Conservation (phyloP, 257 asterid genomes). For the Linaria vulgaris region DNA sequence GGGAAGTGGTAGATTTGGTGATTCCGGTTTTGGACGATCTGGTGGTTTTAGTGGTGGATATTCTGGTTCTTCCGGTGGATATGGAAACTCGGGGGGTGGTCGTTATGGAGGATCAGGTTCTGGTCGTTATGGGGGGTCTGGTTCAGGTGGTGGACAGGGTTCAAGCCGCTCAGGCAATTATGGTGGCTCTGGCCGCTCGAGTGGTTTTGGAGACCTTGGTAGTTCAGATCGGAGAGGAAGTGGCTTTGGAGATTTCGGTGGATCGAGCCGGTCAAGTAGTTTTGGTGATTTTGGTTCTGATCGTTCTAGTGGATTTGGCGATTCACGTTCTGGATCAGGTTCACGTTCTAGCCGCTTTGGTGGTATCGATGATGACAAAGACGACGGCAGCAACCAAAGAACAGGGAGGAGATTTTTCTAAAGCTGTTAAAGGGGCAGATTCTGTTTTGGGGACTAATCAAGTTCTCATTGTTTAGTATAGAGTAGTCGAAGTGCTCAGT, state of each 20-base stretch:
- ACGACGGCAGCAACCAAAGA: conserved; percentile 24
- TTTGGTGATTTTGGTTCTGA: conserved; percentile 56
- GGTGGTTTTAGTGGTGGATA: conserved; percentile 49
- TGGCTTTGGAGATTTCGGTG: conserved; percentile 44
- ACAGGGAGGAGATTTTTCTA: conserved; percentile 25
- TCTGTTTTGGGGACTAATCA: background rate
- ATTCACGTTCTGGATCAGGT: conserved; percentile 28
- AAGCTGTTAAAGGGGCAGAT: conserved; percentile 28
- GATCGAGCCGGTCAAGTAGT: conserved; percentile 43
- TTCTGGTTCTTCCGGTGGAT: conserved; percentile 14
- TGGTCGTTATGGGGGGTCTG: conserved; percentile 44
- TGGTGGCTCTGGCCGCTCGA: conserved; percentile 44
- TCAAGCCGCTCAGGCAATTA: conserved; percentile 43
- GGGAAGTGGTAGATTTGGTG: conserved; percentile 59
- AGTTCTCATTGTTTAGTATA: background rate
- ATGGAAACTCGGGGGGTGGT: conserved; percentile 27
- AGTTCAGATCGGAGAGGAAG: conserved; percentile 43
- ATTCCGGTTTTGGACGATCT: conserved; percentile 56
- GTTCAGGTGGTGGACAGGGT: conserved; percentile 50
- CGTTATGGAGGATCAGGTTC: conserved; percentile 31
- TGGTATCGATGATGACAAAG: conserved; percentile 32
- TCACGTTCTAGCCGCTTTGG: conserved; percentile 43
- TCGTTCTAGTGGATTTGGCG: conserved; percentile 46
- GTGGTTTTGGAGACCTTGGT: conserved; percentile 51
- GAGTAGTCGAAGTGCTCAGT: conserved; percentile 3